These are phyloP conservation scores for Picea glauca DNA, from an alignment of 75 land plant species.

Conservation along the genomic window DNA sequence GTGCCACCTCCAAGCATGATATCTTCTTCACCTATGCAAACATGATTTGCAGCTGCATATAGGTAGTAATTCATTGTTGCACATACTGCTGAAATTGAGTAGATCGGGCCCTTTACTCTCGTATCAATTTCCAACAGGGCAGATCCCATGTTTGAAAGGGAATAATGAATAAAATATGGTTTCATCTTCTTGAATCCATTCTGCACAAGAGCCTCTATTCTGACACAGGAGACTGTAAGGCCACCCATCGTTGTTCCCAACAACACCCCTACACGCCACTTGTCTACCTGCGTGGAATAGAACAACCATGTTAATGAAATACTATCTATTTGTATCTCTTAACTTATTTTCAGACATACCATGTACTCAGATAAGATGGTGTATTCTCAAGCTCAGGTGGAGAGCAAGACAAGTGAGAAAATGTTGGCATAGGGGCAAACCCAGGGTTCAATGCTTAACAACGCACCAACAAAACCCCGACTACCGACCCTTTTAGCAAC, in stretches of 20 bases:
- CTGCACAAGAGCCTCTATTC: not conserved
- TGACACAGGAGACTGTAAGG: conserved; percentile 31
- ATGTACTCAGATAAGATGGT: no score
- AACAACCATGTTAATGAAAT: not conserved
- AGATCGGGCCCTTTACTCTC: conserved; percentile 45
- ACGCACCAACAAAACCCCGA: no score
- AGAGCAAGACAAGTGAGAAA: no score
- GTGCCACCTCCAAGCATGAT: conserved; percentile 49
- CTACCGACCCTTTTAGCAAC: no score
- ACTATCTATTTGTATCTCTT: not conserved
- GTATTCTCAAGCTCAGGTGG: not conserved
- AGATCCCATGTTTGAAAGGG: conserved; percentile 49
- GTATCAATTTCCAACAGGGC: conserved; percentile 41
- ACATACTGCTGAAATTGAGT: conserved; percentile 50
- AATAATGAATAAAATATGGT: conserved; percentile 43
- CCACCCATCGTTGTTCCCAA: conserved; percentile 52
- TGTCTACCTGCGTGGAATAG: conserved; percentile 27
- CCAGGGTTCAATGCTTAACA: no score
- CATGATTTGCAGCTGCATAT: conserved; percentile 36
- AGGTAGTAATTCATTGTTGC: not conserved
- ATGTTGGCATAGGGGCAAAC: no score
- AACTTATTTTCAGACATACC: not conserved
- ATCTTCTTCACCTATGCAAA: conserved; percentile 46
- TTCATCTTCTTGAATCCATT: conserved; percentile 21
- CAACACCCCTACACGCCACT: conserved; percentile 33